A percentile compares a stretch with the other conserved stretches of the same genome.
Conservation (phyloP, 257 asterid genomes). For the Solanum commersonii region DNA sequence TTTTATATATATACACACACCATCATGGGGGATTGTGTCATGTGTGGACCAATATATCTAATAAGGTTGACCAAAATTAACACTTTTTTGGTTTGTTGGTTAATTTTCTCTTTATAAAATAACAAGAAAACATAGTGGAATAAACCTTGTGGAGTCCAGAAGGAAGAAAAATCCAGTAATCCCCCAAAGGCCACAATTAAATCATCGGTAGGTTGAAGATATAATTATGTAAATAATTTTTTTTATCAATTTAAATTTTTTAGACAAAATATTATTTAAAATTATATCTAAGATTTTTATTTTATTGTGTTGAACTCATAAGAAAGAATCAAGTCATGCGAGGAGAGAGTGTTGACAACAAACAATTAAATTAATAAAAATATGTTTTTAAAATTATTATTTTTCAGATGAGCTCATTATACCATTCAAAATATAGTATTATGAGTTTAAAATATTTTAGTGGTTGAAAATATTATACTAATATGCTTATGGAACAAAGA, state of each 20-base stretch:
- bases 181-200: background rate
- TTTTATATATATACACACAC: background rate
- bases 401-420: background rate
- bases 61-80: background rate
- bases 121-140: background rate
- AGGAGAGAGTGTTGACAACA: background rate
- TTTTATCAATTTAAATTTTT: background rate
- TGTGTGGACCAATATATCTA: background rate
- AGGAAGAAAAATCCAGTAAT: background rate
- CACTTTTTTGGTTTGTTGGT: background rate
- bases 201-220: accelerated
- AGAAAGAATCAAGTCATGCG: background rate
- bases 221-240: background rate
- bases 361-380: background rate
- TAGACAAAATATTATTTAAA: background rate
- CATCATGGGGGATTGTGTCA: background rate
- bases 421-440: background rate
- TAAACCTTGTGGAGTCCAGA: background rate
- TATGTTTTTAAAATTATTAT: background rate
- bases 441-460: background rate
- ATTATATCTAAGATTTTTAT: background rate
- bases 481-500: background rate
- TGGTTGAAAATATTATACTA: background rate
- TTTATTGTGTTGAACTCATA: background rate
- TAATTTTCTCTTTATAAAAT: background rate